phyloP scores from a whole-genome alignment of 306 rosid genomes.

The Benincasa hispida region DNA sequence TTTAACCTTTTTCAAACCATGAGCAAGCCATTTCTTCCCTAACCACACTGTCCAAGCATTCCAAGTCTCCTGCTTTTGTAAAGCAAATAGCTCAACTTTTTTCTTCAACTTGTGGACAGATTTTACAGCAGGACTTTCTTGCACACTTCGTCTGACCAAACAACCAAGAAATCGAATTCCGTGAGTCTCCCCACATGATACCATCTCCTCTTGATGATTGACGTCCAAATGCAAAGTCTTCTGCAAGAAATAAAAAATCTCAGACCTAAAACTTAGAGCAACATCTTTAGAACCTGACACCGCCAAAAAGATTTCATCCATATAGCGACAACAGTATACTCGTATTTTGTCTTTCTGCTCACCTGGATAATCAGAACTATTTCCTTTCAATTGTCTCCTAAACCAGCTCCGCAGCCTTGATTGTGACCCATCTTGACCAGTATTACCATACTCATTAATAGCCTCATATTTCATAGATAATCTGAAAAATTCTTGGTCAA shows the following conservation, averaged over 20 bases:
- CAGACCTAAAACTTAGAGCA: conserved; percentile 49
- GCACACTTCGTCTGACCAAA: conserved; percentile 40
- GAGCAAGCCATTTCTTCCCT: conserved; percentile 88
- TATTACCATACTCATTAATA: conserved; percentile 14
- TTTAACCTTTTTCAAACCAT: conserved; percentile 85
- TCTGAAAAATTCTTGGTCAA: conserved; percentile 73
- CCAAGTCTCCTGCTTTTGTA: conserved; percentile 73
- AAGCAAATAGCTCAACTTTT: conserved; percentile 56
- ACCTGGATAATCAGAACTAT: conserved; percentile 16
- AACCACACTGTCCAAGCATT: conserved; percentile 46
- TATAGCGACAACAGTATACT: conserved; percentile 56
- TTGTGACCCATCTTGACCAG: conserved; percentile 21
- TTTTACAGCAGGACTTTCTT: conserved; percentile 52
- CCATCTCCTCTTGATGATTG: conserved; percentile 28
- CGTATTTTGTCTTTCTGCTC: conserved; percentile 21
- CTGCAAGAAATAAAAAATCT: conserved; percentile 43
- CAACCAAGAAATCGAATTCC: conserved; percentile 53
- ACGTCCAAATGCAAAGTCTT: conserved; percentile 54
- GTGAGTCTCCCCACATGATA: conserved; percentile 34
- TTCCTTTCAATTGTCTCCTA: conserved; percentile 46
- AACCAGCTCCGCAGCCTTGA: conserved; percentile 77
- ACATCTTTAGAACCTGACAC: conserved; percentile 60
- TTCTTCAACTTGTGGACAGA: conserved; percentile 84
- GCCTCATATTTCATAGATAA: conserved; percentile 79
- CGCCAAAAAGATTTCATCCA: conserved; percentile 80